A percentile compares a stretch with the other conserved stretches of the same genome.
Evolutionary conservation across 2,329 filamentous ascomycete species (phyloP).

Genomic region (Ophiostoma ulmi): DNA sequence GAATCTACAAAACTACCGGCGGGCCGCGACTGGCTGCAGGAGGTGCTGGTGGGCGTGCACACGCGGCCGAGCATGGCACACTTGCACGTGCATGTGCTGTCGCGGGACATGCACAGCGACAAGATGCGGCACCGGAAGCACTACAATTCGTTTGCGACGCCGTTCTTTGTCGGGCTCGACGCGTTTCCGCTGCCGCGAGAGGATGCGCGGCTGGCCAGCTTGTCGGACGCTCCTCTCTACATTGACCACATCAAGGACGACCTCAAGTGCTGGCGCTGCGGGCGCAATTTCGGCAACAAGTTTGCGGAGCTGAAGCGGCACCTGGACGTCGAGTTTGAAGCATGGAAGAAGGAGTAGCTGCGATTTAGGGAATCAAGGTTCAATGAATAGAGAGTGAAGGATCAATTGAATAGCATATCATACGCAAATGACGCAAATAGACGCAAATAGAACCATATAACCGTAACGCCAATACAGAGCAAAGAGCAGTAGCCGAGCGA

Average conservation of each 20-base stretch:
- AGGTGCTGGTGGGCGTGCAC: conserved; percentile 76
- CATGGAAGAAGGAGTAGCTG: conserved; percentile 42
- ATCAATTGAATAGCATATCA: background rate
- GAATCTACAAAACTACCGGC: conserved; percentile 47
- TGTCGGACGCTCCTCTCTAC: background rate
- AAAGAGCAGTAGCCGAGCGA: background rate
- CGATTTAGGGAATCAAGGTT: background rate
- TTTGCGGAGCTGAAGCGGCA: conserved; percentile 73
- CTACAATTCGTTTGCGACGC: conserved; percentile 85
- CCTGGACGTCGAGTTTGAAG: conserved; percentile 53
- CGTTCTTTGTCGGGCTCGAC: conserved; percentile 72
- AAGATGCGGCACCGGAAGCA: conserved; percentile 75
- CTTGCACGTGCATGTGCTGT: conserved; percentile 83
- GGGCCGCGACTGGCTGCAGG: conserved; percentile 72
- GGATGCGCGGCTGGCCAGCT: conserved; percentile 54
- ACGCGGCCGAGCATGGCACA: conserved; percentile 88
- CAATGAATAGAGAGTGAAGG: background rate
- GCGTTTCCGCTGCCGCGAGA: conserved; percentile 70
- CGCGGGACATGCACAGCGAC: conserved; percentile 68
- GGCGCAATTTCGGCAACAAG: conserved; percentile 63
- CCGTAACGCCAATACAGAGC: background rate
- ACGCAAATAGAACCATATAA: background rate
- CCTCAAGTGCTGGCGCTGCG: conserved; percentile 73
- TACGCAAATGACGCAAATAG: background rate
- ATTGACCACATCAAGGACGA: background rate